Evolutionary conservation across 768 basidiomycete species (phyloP).

Genomic region (Kwoniella shandongensis): DNA sequence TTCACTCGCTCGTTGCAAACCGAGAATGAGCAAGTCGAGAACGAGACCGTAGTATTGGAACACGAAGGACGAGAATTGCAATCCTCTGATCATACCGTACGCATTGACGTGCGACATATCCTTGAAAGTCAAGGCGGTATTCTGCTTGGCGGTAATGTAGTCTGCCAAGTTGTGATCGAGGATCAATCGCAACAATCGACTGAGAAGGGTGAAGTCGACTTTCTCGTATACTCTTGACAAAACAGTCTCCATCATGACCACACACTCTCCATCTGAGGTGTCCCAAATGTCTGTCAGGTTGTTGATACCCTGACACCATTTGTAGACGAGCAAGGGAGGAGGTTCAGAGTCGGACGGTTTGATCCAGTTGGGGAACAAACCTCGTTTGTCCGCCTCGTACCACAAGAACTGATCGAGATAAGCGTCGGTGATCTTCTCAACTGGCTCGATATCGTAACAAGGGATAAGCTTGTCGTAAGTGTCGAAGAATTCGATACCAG

Average conservation of each 20-base stretch:
- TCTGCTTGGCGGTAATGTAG: conserved; percentile 99
- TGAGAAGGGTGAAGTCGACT: conserved; percentile 92
- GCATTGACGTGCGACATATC: conserved; percentile 99
- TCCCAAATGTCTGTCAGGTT: conserved; percentile 99
- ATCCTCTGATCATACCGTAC: conserved; percentile 92
- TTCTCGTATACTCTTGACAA: conserved; percentile 98
- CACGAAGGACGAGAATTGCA: conserved; percentile 98
- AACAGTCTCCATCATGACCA: conserved; percentile 98
- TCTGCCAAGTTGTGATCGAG: conserved; percentile 98
- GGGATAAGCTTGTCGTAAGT: conserved; percentile 93
- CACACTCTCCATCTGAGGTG: conserved; percentile 94
- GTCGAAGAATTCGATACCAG: conserved; percentile 91
- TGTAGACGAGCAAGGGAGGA: conserved; percentile 93
- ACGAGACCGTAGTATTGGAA: conserved; percentile 99
- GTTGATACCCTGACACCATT: conserved; percentile 99
- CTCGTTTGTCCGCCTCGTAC: conserved; percentile 98
- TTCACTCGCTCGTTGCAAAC: conserved; percentile 95
- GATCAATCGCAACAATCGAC: conserved; percentile 91
- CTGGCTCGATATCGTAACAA: conserved; percentile 98
- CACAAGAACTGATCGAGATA: conserved; percentile 98
- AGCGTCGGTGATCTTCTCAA: conserved; percentile 99
- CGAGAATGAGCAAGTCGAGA: conserved; percentile 90
- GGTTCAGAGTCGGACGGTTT: conserved; percentile 98
- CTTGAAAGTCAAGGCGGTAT: conserved; percentile 89
- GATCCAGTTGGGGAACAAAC: conserved; percentile 98